Conservation (phyloP, 1,284 basidiomycete species). For the Malassezia slooffiae region DNA sequence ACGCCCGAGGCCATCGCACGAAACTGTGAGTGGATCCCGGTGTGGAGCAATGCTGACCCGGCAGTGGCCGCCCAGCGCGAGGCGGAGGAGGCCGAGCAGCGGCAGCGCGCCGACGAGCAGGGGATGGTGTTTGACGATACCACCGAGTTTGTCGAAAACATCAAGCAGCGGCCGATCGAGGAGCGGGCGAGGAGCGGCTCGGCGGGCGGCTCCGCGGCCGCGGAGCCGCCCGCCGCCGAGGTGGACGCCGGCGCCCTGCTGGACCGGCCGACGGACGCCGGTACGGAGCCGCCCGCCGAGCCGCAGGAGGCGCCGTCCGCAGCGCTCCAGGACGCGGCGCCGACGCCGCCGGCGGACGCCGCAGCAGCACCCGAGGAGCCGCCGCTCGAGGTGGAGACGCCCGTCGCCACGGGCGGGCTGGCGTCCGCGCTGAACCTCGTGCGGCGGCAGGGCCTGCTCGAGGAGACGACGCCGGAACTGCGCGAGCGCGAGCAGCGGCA, state of each 20-base stretch:
- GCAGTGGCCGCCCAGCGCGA: constrained; percentile 53
- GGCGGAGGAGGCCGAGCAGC: constrained; percentile 52
- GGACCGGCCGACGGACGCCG: constrained; percentile 9
- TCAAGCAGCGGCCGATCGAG: constrained; percentile 54
- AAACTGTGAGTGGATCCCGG: no score
- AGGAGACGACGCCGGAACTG: constrained; percentile 58
- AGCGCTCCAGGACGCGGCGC: constrained; percentile 30
- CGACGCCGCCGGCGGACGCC: neutral
- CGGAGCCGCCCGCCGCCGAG: constrained; percentile 14
- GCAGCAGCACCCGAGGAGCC: neutral
- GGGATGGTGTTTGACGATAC: constrained; percentile 84
- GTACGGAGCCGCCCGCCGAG: constrained; percentile 2
- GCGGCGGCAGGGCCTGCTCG: constrained; percentile 78
- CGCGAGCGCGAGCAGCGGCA: constrained; percentile 70
- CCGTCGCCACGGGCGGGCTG: constrained; percentile 53
- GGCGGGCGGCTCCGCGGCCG: no score
- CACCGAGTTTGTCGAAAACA: constrained; percentile 86
- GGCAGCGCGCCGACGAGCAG: constrained; percentile 24
- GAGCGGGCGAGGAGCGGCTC: no score
- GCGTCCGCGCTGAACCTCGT: constrained; percentile 77
- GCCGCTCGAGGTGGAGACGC: neutral
- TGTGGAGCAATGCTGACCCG: no score
- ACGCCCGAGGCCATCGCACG: constrained; percentile 74
- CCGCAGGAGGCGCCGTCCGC: constrained; percentile 3
- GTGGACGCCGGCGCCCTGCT: constrained; percentile 40